Percentiles rank a stretch among this genome's conserved stretches.
These are phyloP conservation scores for Russula ochroleuca DNA, from an alignment of 768 basidiomycete species.

Conservation along the genomic window DNA sequence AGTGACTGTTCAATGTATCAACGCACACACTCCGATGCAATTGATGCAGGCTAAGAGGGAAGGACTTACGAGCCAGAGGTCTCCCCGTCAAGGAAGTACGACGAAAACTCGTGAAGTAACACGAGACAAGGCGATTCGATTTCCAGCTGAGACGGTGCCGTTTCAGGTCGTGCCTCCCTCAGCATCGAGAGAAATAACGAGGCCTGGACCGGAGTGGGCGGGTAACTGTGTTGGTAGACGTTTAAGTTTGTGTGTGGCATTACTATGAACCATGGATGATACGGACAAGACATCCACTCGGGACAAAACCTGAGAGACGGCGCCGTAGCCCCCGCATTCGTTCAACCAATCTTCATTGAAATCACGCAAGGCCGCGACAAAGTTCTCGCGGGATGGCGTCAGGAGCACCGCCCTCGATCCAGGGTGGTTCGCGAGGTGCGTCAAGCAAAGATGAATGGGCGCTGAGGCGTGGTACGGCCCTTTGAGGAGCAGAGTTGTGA, in stretches of 20 bases:
- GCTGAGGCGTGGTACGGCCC: slow-evolving; percentile 65
- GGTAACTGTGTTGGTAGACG: slow-evolving; percentile 16
- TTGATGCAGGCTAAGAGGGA: neutral
- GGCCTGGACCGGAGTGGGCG: slow-evolving; percentile 16
- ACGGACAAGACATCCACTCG: slow-evolving; percentile 53
- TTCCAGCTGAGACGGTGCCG: slow-evolving; percentile 1
- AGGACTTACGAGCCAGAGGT: slow-evolving; percentile 6
- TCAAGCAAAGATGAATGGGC: slow-evolving; percentile 62
- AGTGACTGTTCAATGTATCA: slow-evolving; percentile 15
- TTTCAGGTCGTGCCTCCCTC: slow-evolving; percentile 9
- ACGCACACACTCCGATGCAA: neutral
- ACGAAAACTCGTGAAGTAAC: slow-evolving; percentile 26
- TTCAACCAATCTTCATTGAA: slow-evolving; percentile 47
- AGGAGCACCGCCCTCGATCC: slow-evolving; percentile 45
- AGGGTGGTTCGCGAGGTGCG: slow-evolving; percentile 39
- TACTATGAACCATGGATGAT: neutral
- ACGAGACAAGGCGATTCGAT: slow-evolving; percentile 19
- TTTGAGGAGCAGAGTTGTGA: slow-evolving; percentile 54
- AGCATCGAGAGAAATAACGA: slow-evolving; percentile 25
- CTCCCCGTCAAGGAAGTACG: slow-evolving; percentile 22
- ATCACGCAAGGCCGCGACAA: slow-evolving; percentile 41
- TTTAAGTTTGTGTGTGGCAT: neutral
- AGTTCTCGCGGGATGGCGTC: slow-evolving; percentile 47
- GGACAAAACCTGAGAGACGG: slow-evolving; percentile 28
- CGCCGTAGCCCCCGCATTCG: slow-evolving; percentile 33